These are phyloP conservation scores for Pseudodiploospora longispora DNA, from an alignment of 2,329 filamentous ascomycete genomes.

Conservation along the genomic window DNA sequence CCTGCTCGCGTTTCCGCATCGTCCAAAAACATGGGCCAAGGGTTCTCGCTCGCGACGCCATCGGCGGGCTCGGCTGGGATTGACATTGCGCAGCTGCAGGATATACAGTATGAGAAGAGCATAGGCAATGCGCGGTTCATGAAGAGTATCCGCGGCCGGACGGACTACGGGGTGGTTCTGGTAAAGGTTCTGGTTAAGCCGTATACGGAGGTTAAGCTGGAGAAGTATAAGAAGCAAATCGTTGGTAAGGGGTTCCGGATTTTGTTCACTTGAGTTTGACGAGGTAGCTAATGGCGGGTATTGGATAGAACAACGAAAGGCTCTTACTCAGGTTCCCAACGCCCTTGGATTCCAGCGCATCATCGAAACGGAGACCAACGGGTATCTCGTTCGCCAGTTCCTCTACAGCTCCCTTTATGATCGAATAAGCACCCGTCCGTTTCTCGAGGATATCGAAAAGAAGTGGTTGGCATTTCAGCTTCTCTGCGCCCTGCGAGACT, in stretches of 20 bases:
- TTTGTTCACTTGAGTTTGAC: no score
- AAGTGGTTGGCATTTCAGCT: slow-evolving; percentile 98
- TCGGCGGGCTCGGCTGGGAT: slow-evolving; percentile 89
- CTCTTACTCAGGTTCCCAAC: slow-evolving; percentile 78
- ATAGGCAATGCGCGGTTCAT: slow-evolving; percentile 90
- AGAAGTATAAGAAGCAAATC: slow-evolving; percentile 69
- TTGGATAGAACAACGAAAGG: slow-evolving; percentile 62
- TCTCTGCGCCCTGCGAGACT: slow-evolving; percentile 84
- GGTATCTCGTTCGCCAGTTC: slow-evolving; percentile 89
- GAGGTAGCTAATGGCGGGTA: slow-evolving; percentile 2
- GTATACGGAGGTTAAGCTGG: slow-evolving; percentile 71
- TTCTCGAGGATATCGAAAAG: slow-evolving; percentile 95
- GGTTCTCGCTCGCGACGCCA: slow-evolving; percentile 86
- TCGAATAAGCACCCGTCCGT: slow-evolving; percentile 89
- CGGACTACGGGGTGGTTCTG: slow-evolving; percentile 83
- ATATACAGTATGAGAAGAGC: slow-evolving; percentile 85
- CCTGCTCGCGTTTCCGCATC: no score
- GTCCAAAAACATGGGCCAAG: slow-evolving; percentile 69
- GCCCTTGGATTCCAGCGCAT: slow-evolving; percentile 84
- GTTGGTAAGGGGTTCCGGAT: slow-evolving; percentile 45
- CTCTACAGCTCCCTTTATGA: slow-evolving; percentile 97
- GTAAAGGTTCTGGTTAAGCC: slow-evolving; percentile 95
- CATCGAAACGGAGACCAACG: slow-evolving; percentile 83
- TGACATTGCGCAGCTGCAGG: slow-evolving; percentile 84
- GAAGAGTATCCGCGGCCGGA: slow-evolving; percentile 87